Percentiles rank a stretch among this genome's conserved stretches.
phyloP scores from a whole-genome alignment of 2,329 filamentous ascomycete species.

The Diaporthe nobilis region DNA sequence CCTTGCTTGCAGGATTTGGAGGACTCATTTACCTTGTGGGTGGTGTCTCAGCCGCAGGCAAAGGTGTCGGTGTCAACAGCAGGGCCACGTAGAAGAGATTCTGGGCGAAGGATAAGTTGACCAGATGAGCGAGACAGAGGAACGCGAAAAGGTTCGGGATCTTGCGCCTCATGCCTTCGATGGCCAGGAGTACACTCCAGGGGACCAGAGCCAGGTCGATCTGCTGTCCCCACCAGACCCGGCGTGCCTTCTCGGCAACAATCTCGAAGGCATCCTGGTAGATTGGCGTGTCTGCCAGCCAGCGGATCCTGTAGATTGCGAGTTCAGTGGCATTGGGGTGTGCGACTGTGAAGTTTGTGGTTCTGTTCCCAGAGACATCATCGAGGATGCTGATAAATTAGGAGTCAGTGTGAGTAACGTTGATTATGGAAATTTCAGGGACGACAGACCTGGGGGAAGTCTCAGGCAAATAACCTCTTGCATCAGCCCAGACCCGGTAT shows the following conservation, averaged over 20 bases:
- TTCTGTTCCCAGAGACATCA: conserved; percentile 10
- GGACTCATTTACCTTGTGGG: conserved; percentile 46
- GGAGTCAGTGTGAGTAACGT: not conserved
- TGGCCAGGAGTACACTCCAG: conserved; percentile 70
- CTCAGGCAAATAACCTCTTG: conserved; percentile 50
- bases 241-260: conserved; percentile 66
- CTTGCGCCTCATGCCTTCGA: conserved; percentile 70
- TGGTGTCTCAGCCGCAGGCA: conserved; percentile 51
- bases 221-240: conserved; percentile 75
- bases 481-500: conserved; percentile 56
- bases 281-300: conserved; percentile 68
- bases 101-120: conserved; percentile 73
- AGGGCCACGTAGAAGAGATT: conserved; percentile 74
- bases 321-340: conserved; percentile 44
- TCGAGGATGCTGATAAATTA: conserved; percentile 11
- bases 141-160: conserved; percentile 70
- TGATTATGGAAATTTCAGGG: no score
- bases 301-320: conserved; percentile 59
- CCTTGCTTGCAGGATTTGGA: accelerated
- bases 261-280: conserved; percentile 68
- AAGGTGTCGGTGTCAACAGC: conserved; percentile 67
- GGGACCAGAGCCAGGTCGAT: conserved; percentile 67
- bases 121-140: conserved; percentile 69
- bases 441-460: conserved; percentile 47
- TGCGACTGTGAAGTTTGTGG: conserved; percentile 5